phyloP scores from a whole-genome alignment of 179 eudicot species.

The Patellifolia procumbens region DNA sequence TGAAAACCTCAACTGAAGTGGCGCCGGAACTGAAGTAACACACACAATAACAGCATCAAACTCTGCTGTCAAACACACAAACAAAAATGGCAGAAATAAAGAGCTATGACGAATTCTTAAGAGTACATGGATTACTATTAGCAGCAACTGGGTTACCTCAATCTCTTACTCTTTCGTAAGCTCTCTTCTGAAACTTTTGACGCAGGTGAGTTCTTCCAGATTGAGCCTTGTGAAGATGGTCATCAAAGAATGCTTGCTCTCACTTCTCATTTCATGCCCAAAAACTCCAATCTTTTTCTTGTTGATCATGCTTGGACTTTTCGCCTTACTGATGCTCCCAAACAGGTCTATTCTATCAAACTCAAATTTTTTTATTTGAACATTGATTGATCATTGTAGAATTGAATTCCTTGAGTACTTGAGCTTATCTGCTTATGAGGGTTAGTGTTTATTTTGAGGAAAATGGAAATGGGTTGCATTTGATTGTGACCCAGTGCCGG shows the following conservation, averaged over 20 bases:
- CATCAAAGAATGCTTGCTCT: constrained; percentile 71
- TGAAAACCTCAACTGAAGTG: background rate
- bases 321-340: constrained; percentile 79
- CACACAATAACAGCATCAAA: background rate
- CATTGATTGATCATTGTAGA: too few species aligned
- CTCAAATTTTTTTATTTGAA: constrained; percentile 16
- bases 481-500: too few species aligned
- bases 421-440: too few species aligned
- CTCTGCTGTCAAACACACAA: too few species aligned
- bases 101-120: constrained; percentile 61
- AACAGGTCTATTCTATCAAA: constrained; percentile 49
- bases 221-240: constrained; percentile 71
- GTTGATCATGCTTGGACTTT: constrained; percentile 98
- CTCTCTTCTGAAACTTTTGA: constrained; percentile 75
- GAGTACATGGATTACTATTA: constrained; percentile 72
- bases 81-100: constrained; percentile 32
- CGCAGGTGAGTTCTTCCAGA: constrained; percentile 75
- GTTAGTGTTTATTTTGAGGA: background rate
- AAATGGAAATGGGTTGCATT: background rate
- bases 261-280: constrained; percentile 43
- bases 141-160: constrained; percentile 70
- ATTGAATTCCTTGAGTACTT: too few species aligned
- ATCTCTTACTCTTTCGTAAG: constrained; percentile 68
- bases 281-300: constrained; percentile 66
- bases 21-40: constrained; percentile 9